Evolutionary conservation across 106 monocot species (phyloP).

Genomic region (Posidonia australis): DNA sequence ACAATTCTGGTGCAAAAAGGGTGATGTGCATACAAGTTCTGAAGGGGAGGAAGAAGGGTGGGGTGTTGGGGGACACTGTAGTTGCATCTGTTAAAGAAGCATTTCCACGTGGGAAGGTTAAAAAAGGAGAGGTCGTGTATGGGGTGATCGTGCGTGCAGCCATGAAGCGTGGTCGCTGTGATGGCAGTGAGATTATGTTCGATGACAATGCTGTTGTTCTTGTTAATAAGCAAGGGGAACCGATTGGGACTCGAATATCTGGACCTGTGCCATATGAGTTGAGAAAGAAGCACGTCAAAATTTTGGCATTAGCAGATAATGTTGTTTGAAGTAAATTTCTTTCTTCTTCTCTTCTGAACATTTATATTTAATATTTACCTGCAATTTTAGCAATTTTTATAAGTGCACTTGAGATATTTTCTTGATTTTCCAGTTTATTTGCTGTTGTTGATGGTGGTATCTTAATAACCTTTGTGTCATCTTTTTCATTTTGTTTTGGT

Average conservation of each 20-base stretch:
- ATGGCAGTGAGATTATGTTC: constrained; percentile 81
- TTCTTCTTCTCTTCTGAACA: too few relatives aligned
- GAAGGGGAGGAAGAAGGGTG: constrained; percentile 69
- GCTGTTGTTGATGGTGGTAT: too few relatives aligned
- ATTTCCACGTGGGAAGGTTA: constrained; percentile 76
- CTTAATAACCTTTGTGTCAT: too few relatives aligned
- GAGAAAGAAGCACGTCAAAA: constrained; percentile 93
- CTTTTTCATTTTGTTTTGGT: too few relatives aligned
- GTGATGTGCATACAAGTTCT: constrained; percentile 92
- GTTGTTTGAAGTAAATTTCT: constrained; percentile 42
- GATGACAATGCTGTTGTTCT: constrained; percentile 92
- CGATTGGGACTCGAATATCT: constrained; percentile 73
- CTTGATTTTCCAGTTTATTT: too few relatives aligned
- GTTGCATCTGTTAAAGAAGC: constrained; percentile 89
- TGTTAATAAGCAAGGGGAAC: constrained; percentile 91
- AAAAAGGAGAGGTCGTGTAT: constrained; percentile 84
- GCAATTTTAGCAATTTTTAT: too few relatives aligned
- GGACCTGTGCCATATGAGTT: constrained; percentile 92
- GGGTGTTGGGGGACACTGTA: constrained; percentile 62
- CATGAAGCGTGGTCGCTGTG: constrained; percentile 68
- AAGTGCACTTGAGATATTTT: too few relatives aligned
- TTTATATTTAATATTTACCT: too few relatives aligned
- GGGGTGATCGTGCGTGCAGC: constrained; percentile 87
- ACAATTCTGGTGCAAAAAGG: constrained; percentile 82
- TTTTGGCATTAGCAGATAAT: constrained; percentile 72